Evolutionary conservation across 768 basidiomycete genomes (phyloP), one percentile per base, ranked within the genome.

Genomic region (Lyophyllum atratum): DNA sequence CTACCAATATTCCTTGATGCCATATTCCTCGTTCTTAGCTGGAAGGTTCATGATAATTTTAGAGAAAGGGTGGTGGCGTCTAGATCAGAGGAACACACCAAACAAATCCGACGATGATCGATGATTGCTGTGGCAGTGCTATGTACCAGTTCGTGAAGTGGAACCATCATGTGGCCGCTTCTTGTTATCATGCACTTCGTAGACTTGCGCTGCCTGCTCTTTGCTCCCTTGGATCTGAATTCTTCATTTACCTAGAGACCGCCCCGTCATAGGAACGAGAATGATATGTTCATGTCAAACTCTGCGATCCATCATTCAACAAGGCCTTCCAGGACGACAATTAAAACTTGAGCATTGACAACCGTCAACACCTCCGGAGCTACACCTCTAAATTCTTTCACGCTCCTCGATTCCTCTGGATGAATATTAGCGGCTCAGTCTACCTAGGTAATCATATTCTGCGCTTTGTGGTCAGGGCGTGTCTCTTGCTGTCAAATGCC

Each of bases 1-100:
- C 11, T 58, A 86, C 89, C 89, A 91, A 61, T 90, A 91, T 48
- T 82, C 79, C 63, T 78, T 86, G 2, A 82, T 84, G 5, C 84
- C 80, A 59, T 90, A 91, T 56, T 87, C 81, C 58, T 86, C 83
- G 68, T 90, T 90, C 59, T 79, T 81, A n/a, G 71, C 65, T 5
- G 89, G 88, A 15, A 89, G 52, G 57, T 69, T 54, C 59, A 65
- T 64, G 24, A 10, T 24, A 29, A 8, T 28, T 48, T 33, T 10
- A 11, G n/a, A 4, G 15, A 37, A n/a, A 24, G 24, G 19, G 14
- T 8, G 17, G 21, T 42, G 17, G 52, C 45, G n/a, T 43, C 45
- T 45, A 22, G 52, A 53, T 53, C 52, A 5, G 31, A 34, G 5
- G 31, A 15, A 44, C 12, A 15, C 3, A 29, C n/a, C 52, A 53